Percentiles rank a stretch among this genome's conserved stretches.
These are phyloP conservation scores for Alternaria ventricosa DNA, from an alignment of 2,329 filamentous ascomycete species.

Conservation along the genomic window DNA sequence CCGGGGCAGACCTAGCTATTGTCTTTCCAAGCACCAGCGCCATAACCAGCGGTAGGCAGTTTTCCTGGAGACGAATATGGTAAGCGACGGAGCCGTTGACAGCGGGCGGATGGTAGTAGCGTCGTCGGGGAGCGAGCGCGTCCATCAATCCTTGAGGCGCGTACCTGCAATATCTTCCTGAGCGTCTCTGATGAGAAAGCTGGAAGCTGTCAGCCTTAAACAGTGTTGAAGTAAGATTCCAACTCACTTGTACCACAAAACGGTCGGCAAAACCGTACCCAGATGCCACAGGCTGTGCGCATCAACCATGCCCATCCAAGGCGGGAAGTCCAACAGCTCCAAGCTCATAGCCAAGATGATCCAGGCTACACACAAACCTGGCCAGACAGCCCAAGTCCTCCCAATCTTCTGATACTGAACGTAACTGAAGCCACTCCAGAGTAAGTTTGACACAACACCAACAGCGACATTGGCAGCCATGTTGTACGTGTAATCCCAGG, in stretches of 20 bases:
- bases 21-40: conserved; percentile 9
- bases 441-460: conserved; percentile 77
- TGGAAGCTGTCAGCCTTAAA: conserved; percentile 47
- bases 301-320: conserved; percentile 81
- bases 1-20: background rate
- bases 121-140: conserved; percentile 1
- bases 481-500: conserved; percentile 97
- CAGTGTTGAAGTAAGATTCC: background rate
- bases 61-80: conserved; percentile 26
- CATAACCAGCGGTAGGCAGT: conserved; percentile 13
- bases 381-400: conserved; percentile 84
- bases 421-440: conserved; percentile 88
- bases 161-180: conserved; percentile 78
- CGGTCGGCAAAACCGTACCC: conserved; percentile 84
- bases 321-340: conserved; percentile 93
- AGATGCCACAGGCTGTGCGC: conserved; percentile 97
- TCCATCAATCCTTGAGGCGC: conserved; percentile 70
- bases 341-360: conserved; percentile 92
- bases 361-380: conserved; percentile 90
- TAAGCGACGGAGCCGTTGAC: conserved; percentile 25
- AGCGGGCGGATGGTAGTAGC: conserved; percentile 2
- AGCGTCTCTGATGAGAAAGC: conserved; percentile 86
- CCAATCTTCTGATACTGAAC: conserved; percentile 73
- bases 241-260: conserved; percentile 94
- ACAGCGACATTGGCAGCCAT: conserved; percentile 92